phyloP scores from a whole-genome alignment of 1,284 basidiomycete species.

The Exobasidium rhododendri region DNA sequence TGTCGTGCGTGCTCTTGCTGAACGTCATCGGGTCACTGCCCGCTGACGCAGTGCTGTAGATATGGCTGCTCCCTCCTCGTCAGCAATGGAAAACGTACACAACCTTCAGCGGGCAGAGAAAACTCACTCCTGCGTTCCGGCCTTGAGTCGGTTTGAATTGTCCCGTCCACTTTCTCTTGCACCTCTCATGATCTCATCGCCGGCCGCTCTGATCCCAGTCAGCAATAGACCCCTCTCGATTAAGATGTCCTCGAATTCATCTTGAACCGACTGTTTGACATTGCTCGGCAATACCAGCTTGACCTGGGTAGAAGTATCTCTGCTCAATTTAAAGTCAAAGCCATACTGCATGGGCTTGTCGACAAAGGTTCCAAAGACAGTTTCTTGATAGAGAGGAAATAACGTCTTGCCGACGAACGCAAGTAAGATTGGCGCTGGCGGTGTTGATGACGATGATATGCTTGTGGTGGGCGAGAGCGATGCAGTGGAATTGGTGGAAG shows the following conservation, averaged over 20 bases:
- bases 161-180: not conserved
- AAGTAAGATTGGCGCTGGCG: not conserved
- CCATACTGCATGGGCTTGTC: not conserved
- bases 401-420: not conserved
- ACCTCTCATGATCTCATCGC: constrained; percentile 13
- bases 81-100: not conserved
- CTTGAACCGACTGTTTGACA: not conserved
- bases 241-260: constrained; percentile 16
- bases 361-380: not conserved
- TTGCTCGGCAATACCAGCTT: not conserved
- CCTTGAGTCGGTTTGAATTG: not conserved
- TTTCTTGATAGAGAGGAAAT: not conserved
- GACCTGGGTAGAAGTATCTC: not conserved
- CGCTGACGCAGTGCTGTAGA: not conserved
- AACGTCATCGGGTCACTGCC: not conserved
- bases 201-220: constrained; percentile 14
- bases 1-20: not conserved
- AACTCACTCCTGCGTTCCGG: not conserved
- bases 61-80: not conserved
- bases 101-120: too few species aligned
- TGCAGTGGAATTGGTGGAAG: not conserved
- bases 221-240: constrained; percentile 14
- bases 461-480: not conserved
- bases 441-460: not conserved
- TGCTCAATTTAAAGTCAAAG: not conserved